Evolutionary conservation across 164 flowering plant species (phyloP), one percentile per base, ranked within the genome.

Genomic region (Chimonanthus salicifolius): DNA sequence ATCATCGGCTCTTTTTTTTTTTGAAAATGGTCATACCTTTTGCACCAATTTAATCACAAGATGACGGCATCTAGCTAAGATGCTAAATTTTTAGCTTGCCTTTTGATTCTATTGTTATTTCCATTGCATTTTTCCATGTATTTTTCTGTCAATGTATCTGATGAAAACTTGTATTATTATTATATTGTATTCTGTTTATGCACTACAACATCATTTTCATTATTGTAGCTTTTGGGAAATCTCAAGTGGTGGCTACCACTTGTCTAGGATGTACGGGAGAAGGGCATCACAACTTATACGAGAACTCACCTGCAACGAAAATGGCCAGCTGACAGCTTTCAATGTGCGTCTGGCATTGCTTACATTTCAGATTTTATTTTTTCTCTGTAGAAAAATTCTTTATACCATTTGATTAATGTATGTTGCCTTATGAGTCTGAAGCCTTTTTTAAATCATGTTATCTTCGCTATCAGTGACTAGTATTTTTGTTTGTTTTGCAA

Each of bases 301-400:
- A 77, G 98, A 91, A 67, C 72, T 92, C 33, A 78, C 92, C 1
- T 72, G 76, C 49, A 76, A 83, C 18, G 99, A 92, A 70, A 84
- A 80, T 20, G 97, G 90, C 33, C 99, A 94, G 80, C 86, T 94
- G 58, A 75, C 81, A 62, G 73, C 82, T 64, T 91, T 85, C 78
- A 88, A 90, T 85, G 97, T 94, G 81, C 84, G 89, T 69, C 7
- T 60, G n/a, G 5, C 5, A 20, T 7, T 7, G 67, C 49, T 20
- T 15, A 54, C 7, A 16, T 60, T 58, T n/a, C 16, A 18, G 33
- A 3, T 62, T 69, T 18, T 20, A 62, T 43, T n/a, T 11, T 33
- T 3, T 7, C n/a, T 67, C 45, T 1, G 9, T 15, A n/a, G n/a
- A 50, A 48, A 2, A 15, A 43, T 16, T 20, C 18, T 13, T 51